A percentile compares a stretch with the other conserved stretches of the same genome.
Evolutionary conservation across 805 yeast genomes (phyloP).

Genomic region (Ogataea philodendri): DNA sequence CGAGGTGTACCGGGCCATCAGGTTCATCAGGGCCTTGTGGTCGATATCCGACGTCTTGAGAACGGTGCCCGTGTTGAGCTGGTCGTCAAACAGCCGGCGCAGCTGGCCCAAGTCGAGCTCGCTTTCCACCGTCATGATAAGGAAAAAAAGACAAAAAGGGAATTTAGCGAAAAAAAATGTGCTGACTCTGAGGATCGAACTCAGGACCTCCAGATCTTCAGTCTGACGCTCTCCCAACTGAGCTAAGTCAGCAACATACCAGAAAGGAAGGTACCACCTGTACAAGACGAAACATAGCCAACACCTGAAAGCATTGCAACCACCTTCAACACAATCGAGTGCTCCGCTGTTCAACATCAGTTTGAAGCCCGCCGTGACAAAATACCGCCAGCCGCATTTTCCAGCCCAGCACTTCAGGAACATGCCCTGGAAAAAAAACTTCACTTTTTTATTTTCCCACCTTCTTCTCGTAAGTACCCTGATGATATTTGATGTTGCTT

Average conservation of each 20-base stretch:
- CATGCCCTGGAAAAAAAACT: conserved; percentile 3
- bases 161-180: conserved; percentile 6
- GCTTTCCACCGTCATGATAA: conserved; percentile 7
- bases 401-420: too few relatives aligned
- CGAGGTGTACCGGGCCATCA: conserved; percentile 49
- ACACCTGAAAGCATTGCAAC: neutral
- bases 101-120: conserved; percentile 3
- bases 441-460: conserved; percentile 1
- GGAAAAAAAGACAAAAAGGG: neutral
- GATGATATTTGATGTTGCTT: conserved; percentile 21
- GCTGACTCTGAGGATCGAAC: conserved; percentile 25
- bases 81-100: neutral
- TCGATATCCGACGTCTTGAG: conserved; percentile 47
- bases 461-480: conserved; percentile 10
- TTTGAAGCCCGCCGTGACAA: too few relatives aligned
- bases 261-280: neutral
- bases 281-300: neutral
- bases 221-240: conserved; percentile 28
- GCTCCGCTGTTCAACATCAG: neutral
- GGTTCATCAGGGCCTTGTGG: conserved; percentile 41
- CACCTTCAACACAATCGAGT: neutral
- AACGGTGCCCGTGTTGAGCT: conserved; percentile 4
- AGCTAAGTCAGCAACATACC: conserved; percentile 22
- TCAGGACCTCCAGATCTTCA: conserved; percentile 26
- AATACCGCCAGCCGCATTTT: too few relatives aligned